Conservation (phyloP, 2,329 filamentous ascomycete genomes). For the Sporothrix globosa region DNA sequence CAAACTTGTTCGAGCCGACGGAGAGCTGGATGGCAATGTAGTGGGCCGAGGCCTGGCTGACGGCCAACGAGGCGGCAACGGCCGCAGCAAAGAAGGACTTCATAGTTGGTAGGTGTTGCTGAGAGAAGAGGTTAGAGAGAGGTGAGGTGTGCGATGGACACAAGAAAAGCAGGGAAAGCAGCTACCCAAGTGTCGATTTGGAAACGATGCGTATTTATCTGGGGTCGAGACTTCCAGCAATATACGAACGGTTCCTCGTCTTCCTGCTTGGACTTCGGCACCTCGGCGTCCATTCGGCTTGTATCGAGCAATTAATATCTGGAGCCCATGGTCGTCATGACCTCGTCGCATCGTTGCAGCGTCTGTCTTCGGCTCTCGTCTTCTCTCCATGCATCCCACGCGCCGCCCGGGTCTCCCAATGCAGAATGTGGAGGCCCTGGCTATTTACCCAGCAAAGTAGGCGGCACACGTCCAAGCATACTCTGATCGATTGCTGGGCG, state of each 20-base stretch:
- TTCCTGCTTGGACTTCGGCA: not conserved
- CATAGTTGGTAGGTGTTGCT: constrained; percentile 39
- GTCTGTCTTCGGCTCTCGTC: not conserved
- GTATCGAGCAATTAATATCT: not conserved
- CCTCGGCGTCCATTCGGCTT: constrained; percentile 3
- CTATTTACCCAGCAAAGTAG: constrained; percentile 13
- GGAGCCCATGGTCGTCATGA: not conserved
- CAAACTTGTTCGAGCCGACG: constrained; percentile 42
- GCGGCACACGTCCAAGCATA: not conserved
- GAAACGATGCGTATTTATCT: not conserved
- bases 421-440: not conserved
- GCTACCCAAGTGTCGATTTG: not conserved
- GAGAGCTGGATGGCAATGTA: constrained; percentile 50
- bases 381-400: not conserved
- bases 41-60: constrained; percentile 44
- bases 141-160: not conserved
- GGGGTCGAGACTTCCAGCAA: not conserved
- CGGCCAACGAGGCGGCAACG: constrained; percentile 42
- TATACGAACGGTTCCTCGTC: not conserved
- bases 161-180: not conserved
- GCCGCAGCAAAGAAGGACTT: constrained; percentile 42
- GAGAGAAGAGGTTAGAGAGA: not conserved
- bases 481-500: not conserved
- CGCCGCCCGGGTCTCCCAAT: not conserved
- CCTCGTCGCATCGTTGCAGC: not conserved